These are phyloP conservation scores for Cardiospermum halicacabum DNA, from an alignment of 345 rosid species.

Conservation along the genomic window DNA sequence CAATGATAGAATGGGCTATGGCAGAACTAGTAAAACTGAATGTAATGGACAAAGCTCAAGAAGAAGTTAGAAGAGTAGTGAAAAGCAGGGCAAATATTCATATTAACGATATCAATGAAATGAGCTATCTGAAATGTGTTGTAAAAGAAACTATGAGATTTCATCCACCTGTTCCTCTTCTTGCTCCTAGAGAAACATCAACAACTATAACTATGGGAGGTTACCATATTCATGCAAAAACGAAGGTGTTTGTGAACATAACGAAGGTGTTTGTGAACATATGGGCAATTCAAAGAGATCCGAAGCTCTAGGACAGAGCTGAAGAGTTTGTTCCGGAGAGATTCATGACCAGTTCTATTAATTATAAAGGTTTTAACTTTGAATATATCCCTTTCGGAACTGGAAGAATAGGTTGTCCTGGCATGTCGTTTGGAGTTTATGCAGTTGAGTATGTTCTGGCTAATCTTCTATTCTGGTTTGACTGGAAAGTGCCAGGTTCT, in stretches of 20 bases:
- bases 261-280: conserved; percentile 2
- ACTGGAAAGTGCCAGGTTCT: conserved; percentile 8
- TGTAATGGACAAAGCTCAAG: conserved; percentile 4
- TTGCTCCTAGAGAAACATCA: conserved; percentile 5
- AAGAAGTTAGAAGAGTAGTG: conserved; percentile 6
- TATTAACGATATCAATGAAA: neutral
- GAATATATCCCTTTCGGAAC: neutral
- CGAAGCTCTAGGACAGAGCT: neutral
- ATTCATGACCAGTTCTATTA: neutral
- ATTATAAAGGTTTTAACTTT: conserved; percentile 9
- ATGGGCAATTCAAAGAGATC: conserved; percentile 21
- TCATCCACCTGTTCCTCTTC: neutral
- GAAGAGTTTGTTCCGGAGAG: conserved; percentile 17
- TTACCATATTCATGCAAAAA: conserved; percentile 12
- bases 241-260: too few species aligned
- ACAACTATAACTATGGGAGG: neutral
- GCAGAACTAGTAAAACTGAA: conserved; percentile 2
- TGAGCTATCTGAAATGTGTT: neutral
- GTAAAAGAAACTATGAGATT: conserved; percentile 11
- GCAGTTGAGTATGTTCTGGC: neutral
- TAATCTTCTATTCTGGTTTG: conserved; percentile 14
- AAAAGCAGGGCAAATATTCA: neutral
- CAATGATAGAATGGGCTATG: conserved; percentile 6
- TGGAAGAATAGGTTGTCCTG: conserved; percentile 11
- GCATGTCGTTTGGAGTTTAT: neutral